Evolutionary conservation across 176 grass and related monocot species (phyloP).

Genomic region (Chrysopogon serrulatus): DNA sequence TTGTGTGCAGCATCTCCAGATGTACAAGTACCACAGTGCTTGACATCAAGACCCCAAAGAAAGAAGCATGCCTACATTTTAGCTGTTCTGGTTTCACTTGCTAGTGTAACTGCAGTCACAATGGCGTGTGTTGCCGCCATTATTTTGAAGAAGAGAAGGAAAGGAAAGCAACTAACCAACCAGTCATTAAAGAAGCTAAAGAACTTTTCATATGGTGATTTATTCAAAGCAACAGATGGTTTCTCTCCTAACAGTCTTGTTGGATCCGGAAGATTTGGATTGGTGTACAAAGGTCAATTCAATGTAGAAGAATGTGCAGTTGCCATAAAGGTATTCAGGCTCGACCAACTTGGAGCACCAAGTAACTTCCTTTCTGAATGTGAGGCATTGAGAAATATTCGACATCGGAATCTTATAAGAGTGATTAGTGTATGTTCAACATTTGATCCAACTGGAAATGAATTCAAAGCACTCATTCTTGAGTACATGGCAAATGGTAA

Average conservation of each 20-base stretch:
- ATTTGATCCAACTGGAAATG: slow-evolving; percentile 15
- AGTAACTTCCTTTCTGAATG: slow-evolving; percentile 33
- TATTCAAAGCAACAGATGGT: background rate
- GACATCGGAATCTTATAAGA: slow-evolving; percentile 31
- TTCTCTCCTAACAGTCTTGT: background rate
- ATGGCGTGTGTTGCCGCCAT: background rate
- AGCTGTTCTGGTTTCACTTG: background rate
- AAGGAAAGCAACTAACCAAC: no score
- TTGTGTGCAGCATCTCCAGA: background rate
- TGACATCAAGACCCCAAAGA: background rate
- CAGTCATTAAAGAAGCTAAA: background rate
- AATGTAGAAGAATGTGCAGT: background rate
- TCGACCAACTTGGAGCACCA: background rate
- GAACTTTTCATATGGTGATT: background rate
- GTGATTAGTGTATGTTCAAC: slow-evolving; percentile 26
- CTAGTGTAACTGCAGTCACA: background rate
- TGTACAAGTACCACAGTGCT: background rate
- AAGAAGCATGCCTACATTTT: background rate
- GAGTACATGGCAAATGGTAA: slow-evolving; percentile 38
- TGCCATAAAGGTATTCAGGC: slow-evolving; percentile 31
- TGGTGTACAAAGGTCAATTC: slow-evolving; percentile 20
- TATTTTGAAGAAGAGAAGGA: background rate
- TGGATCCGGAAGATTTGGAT: slow-evolving; percentile 21
- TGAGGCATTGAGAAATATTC: slow-evolving; percentile 31
- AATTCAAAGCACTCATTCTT: slow-evolving; percentile 43